Percentiles rank a stretch among this genome's conserved stretches.
Evolutionary conservation across 2,329 filamentous ascomycete species (phyloP).

Genomic region (Trichoderma sp.): DNA sequence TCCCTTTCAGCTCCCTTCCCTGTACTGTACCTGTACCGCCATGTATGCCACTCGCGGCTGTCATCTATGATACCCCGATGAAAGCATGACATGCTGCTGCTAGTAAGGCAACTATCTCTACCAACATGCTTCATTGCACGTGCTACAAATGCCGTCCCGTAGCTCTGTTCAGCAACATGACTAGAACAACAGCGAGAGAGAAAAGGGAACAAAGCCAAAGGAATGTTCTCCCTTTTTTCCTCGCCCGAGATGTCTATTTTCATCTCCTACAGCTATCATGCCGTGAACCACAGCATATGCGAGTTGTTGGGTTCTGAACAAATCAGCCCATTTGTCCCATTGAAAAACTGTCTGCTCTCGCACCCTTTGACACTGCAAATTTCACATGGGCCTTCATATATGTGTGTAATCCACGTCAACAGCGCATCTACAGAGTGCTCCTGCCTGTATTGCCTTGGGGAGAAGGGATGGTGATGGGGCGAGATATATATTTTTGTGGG

Average conservation of each 20-base stretch:
- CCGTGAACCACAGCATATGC: not conserved
- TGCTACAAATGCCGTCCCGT: not conserved
- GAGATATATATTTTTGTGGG: slow-evolving; percentile 1
- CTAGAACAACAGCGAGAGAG: not conserved
- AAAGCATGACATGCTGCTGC: slow-evolving; percentile 3
- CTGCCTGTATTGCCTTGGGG: not conserved
- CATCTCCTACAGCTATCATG: not conserved
- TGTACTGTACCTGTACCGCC: not conserved
- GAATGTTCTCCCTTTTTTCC: not conserved
- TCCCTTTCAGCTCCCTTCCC: not conserved
- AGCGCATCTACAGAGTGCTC: not conserved
- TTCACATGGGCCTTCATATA: not conserved
- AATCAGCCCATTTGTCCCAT: not conserved
- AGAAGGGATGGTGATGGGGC: not conserved
- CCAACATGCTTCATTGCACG: not conserved
- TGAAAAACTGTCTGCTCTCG: not conserved
- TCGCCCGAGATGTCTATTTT: not conserved
- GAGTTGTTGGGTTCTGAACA: not conserved
- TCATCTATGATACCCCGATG: not conserved
- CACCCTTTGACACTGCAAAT: not conserved
- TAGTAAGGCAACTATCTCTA: not conserved
- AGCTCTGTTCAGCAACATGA: not conserved
- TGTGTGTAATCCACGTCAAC: not conserved
- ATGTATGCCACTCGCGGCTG: not conserved
- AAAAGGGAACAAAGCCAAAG: not conserved